These are phyloP conservation scores for Scedosporium dehoogii DNA, from an alignment of 2,329 filamentous ascomycete genomes.

Conservation along the genomic window DNA sequence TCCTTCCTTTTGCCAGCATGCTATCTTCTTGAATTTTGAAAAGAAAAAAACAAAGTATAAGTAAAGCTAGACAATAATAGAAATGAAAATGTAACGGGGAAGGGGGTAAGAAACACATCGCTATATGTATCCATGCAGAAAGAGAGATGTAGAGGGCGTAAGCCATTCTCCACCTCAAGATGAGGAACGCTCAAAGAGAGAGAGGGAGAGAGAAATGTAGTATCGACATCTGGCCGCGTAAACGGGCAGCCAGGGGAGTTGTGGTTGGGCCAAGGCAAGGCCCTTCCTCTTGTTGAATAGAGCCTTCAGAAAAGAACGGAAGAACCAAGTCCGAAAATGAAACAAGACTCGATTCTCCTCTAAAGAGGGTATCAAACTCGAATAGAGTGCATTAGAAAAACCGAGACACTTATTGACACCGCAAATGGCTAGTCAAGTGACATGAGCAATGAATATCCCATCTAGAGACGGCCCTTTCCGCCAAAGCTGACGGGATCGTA, in stretches of 20 bases:
- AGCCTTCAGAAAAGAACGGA: not conserved
- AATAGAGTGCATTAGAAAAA: not conserved
- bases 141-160: not conserved
- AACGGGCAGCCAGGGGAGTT: not conserved
- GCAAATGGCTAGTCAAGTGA: not conserved
- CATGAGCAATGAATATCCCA: not conserved
- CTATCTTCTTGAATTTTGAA: not conserved
- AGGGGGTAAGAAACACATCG: not conserved
- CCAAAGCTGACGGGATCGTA: conserved; percentile 44
- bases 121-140: not conserved
- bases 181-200: not conserved
- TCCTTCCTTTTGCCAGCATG: not conserved
- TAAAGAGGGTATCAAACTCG: conserved; percentile 6
- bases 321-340: conserved; percentile 1
- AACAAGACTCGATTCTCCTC: not conserved
- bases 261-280: not conserved
- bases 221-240: not conserved
- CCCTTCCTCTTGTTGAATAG: not conserved
- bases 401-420: not conserved
- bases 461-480: conserved; percentile 3
- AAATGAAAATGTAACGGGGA: not conserved
- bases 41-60: not conserved
- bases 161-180: not conserved
- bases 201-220: not conserved
- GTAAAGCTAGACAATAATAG: not conserved